A percentile compares a stretch with the other conserved stretches of the same genome.
Conservation (phyloP, 164 flowering plant species). For the Warburgia ugandensis region DNA sequence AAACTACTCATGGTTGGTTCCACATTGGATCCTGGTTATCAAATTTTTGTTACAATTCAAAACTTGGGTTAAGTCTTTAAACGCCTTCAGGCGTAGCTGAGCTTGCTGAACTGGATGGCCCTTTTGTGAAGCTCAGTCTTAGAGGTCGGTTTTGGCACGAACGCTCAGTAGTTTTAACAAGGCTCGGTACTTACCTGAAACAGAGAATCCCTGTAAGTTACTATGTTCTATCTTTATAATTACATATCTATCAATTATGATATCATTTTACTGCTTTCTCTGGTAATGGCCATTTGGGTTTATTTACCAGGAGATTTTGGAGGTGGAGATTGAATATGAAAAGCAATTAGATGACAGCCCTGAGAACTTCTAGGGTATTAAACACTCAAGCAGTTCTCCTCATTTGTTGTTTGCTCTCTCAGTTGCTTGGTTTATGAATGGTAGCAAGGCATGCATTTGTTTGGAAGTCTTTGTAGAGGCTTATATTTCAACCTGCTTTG, state of each 20-base stretch:
- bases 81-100: constrained; percentile 55
- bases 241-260: too few relatives aligned
- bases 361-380: constrained; percentile 48
- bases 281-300: too few relatives aligned
- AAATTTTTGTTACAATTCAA: too few relatives aligned
- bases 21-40: neutral
- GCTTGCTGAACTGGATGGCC: constrained; percentile 87
- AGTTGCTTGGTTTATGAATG: too few relatives aligned
- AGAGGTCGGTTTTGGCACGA: constrained; percentile 89
- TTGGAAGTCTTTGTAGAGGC: too few relatives aligned
- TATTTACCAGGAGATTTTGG: constrained; percentile 68
- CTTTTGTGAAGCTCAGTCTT: constrained; percentile 78
- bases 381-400: neutral
- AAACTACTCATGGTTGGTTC: neutral
- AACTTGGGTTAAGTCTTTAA: constrained; percentile 6
- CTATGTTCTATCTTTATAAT: neutral
- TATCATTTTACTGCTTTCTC: neutral
- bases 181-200: constrained; percentile 79
- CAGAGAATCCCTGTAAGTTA: constrained; percentile 81
- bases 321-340: constrained; percentile 89
- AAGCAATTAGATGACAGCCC: constrained; percentile 95
- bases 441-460: too few relatives aligned
- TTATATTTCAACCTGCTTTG: too few relatives aligned
- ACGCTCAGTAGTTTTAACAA: constrained; percentile 60
- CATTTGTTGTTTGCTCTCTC: too few relatives aligned